phyloP scores from a whole-genome alignment of 768 basidiomycete species.

The Candolleomyces eurysporus region DNA sequence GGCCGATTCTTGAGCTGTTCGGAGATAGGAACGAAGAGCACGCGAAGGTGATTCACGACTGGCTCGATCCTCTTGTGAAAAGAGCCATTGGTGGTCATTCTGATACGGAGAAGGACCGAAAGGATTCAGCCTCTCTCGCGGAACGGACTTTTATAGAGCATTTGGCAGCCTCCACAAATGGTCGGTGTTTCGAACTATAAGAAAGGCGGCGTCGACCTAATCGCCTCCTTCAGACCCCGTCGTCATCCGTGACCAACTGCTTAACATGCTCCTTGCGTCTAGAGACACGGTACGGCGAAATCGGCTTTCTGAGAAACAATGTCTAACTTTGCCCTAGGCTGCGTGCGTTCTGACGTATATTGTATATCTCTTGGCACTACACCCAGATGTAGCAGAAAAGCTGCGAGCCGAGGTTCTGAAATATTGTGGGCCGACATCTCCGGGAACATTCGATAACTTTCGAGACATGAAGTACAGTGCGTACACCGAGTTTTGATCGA shows the following conservation, averaged over 20 bases:
- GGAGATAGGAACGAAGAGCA: conserved; percentile 50
- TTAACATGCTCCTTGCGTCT: conserved; percentile 75
- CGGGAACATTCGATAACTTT: conserved; percentile 57
- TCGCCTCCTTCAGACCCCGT: conserved; percentile 45
- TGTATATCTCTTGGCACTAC: conserved; percentile 65
- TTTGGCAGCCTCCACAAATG: conserved; percentile 61
- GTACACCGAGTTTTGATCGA: conserved; percentile 13
- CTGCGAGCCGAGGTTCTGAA: conserved; percentile 62
- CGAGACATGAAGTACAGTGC: conserved; percentile 65
- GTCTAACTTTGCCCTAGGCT: conserved; percentile 41
- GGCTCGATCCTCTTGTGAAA: conserved; percentile 64
- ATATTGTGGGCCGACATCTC: conserved; percentile 44
- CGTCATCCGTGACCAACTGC: conserved; percentile 71
- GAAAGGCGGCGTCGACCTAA: background rate
- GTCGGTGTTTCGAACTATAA: conserved; percentile 30
- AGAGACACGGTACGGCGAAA: conserved; percentile 60
- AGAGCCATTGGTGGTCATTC: conserved; percentile 45
- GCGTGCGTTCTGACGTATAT: conserved; percentile 67
- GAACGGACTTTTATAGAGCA: conserved; percentile 69
- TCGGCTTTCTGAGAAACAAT: background rate
- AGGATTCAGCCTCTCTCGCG: conserved; percentile 27
- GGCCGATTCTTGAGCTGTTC: conserved; percentile 62
- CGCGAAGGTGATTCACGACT: conserved; percentile 49
- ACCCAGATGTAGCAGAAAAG: conserved; percentile 52
- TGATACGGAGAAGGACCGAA: conserved; percentile 33